These are phyloP conservation scores for Pulveroboletus sp. DNA, from an alignment of 768 basidiomycete genomes.

Conservation along the genomic window DNA sequence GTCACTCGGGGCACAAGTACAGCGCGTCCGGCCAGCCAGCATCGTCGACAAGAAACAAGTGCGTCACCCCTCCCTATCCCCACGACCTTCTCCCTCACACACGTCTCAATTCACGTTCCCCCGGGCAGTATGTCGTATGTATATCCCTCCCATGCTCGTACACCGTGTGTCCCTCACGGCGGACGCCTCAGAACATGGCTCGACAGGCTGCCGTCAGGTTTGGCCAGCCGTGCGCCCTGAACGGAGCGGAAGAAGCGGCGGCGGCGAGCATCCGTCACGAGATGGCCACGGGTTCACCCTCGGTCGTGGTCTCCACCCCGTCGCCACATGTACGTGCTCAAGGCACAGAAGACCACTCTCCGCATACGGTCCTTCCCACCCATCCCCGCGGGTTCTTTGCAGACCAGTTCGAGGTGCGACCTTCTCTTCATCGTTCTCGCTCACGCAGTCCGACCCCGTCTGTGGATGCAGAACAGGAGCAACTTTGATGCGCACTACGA, in stretches of 20 bases:
- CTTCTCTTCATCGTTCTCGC: no score
- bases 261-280: constrained; percentile 20
- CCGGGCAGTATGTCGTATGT: constrained; percentile 60
- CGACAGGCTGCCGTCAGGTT: constrained; percentile 73
- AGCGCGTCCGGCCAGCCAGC: constrained; percentile 87
- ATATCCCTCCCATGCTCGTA: not conserved
- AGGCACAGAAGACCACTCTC: constrained; percentile 27
- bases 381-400: constrained; percentile 86
- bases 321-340: constrained; percentile 39
- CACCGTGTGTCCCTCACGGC: not conserved
- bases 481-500: constrained; percentile 87
- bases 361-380: constrained; percentile 39
- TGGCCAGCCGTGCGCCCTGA: constrained; percentile 38
- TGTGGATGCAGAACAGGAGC: constrained; percentile 55
- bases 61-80: constrained; percentile 9
- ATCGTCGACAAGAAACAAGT: constrained; percentile 97
- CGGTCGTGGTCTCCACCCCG: constrained; percentile 50
- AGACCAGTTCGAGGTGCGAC: constrained; percentile 82
- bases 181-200: constrained; percentile 70
- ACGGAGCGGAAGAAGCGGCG: constrained; percentile 11
- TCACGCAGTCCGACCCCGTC: no score
- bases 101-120: not conserved
- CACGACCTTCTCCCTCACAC: not conserved
- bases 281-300: constrained; percentile 42
- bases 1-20: constrained; percentile 84